Evolutionary conservation across 805 yeast species (phyloP), one percentile per base, ranked within the genome.

Genomic region (Starmerella vitae): DNA sequence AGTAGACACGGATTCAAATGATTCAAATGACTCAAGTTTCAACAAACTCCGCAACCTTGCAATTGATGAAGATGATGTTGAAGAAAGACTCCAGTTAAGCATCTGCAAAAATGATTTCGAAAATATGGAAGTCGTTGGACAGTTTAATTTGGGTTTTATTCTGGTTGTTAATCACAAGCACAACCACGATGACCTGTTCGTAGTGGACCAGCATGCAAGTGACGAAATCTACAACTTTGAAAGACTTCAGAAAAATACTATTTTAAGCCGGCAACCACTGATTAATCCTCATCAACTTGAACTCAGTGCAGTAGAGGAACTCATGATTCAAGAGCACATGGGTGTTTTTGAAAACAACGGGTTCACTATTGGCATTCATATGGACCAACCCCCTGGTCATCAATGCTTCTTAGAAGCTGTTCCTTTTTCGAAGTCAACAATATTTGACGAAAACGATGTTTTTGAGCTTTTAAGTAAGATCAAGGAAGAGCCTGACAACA

Each of bases 151-250:
- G n/a, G 98, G 97, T 0, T 91, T 91, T 50, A 83, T 91, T n/a
- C 55, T 86, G 15, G 91, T 82, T 0, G 68, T 72, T 2, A 65
- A 75, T 36, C 42, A 46, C 30, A 44, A 40, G n/a, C 38, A 39
- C 20, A 53, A 56, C 3, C 50, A 45, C n/a, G 55, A 55, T 3
- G 84, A 84, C 53, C 51, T 88, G 24, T 86, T 91, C 51, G 86
- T 91, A 25, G 69, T 91, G 34, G 99, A 91, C 57, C 99, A 91
- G 58, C 99, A 91, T 62, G 98, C 98, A 1, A 81, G 94, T 48
- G 98, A 91, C 61, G 99, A 91, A 53, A 91, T 86, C 50, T 84
- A 53, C 63, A 91, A 91, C 57, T 91, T 83, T 62, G 98, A 91
- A 57, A 65, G 63, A 35, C 59, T 80, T 13, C 76, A 72, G 48